Evolutionary conservation across 1,284 basidiomycete genomes (phyloP), one percentile per base, ranked within the genome.

Genomic region (Cystobasidium slooffiae): DNA sequence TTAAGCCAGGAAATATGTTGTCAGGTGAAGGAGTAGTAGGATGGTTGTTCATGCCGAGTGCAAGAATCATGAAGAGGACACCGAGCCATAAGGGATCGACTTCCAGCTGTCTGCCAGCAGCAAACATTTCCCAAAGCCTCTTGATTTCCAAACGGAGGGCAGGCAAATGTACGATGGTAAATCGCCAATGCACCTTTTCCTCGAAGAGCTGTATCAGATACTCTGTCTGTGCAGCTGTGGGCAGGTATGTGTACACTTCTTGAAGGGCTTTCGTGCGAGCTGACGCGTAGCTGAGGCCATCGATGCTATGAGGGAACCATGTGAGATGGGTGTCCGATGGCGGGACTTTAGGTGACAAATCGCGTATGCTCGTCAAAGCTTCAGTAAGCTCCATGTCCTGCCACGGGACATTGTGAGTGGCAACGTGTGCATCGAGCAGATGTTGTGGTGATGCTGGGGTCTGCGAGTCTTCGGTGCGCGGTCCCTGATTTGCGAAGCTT

Each of bases 41-140:
- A 58, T 76, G 78, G 3, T 76, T 77, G 20, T 77, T 77, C 64
- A 79, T 75, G 39, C 77, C 77, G 52, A 79, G 76, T 6, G 78
- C 76, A 52, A 79, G 73, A 31, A 78, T 75, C 77, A 78, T 78
- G 53, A 76, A 78, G 53, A 77, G 75, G 14, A 68, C 55, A 2
- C 75, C 77, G 62, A 77, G 68, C 77, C 77, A 79, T 1, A 79
- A 75, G 14, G 78, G 78, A 56, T 79, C 78, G 41, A 79, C 67
- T 3, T 68, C 55, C 47, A 76, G 75, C 31, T 78, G 67, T 1
- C 77, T 47, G 0, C 76, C 77, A 0, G 49, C n/a, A 10, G 58
- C 53, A 46, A 73, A 58, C 78, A 78, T 78, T 61, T 79, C 63
- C 51, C 68, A 59, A 24, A 72, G 77, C 0, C 77, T 76, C 41